These are phyloP conservation scores for Boeremia lycopersici DNA, from an alignment of 2,329 filamentous ascomycete species.

Conservation along the genomic window DNA sequence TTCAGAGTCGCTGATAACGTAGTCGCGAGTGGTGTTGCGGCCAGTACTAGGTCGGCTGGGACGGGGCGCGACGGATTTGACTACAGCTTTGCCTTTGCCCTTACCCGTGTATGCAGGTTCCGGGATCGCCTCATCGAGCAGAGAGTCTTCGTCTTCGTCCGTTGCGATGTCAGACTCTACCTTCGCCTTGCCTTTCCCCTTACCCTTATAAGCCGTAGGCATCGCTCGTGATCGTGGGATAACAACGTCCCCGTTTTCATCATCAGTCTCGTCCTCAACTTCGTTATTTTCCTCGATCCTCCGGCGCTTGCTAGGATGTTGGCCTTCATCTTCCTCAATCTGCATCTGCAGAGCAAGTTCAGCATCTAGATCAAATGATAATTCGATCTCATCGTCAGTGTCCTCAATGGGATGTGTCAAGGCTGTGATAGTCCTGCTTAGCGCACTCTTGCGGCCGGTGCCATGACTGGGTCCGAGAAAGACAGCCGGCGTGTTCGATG, in stretches of 20 bases:
- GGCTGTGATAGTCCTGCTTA: conserved; percentile 25
- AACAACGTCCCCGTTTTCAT: background rate
- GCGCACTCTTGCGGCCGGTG: conserved; percentile 33
- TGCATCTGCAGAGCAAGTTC: conserved; percentile 64
- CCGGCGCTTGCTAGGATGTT: conserved; percentile 45
- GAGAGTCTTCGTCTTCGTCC: conserved; percentile 15
- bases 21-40: conserved; percentile 22
- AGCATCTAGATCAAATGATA: conserved; percentile 53
- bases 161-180: conserved; percentile 1
- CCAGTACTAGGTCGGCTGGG: conserved; percentile 30
- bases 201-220: conserved; percentile 25
- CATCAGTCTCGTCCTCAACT: conserved; percentile 39
- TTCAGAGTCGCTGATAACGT: conserved; percentile 28
- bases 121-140: conserved; percentile 26
- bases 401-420: conserved; percentile 31
- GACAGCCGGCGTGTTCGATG: conserved; percentile 60
- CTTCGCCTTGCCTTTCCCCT: conserved; percentile 36
- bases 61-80: conserved; percentile 11
- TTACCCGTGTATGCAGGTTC: conserved; percentile 25
- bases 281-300: conserved; percentile 32
- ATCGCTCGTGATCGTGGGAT: conserved; percentile 1
- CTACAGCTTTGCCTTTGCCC: conserved; percentile 32
- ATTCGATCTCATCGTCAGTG: conserved; percentile 33
- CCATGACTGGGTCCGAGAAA: conserved; percentile 34
- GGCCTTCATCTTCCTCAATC: conserved; percentile 58